phyloP scores from a whole-genome alignment of 768 basidiomycete species.

The Leccinum fibrillosum region DNA sequence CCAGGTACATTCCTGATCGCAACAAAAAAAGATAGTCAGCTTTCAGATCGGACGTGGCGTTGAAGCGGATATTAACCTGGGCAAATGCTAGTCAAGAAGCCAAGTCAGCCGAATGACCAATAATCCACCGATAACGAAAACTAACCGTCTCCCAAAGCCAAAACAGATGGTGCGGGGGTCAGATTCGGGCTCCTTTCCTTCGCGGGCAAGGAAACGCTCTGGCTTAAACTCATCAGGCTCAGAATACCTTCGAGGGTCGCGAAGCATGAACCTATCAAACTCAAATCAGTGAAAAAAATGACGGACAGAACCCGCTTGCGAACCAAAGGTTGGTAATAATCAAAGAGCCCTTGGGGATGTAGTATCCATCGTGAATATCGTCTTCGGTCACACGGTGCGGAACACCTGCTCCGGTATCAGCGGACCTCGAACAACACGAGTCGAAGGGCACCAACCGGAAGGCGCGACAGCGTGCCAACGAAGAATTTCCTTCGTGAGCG shows the following conservation, averaged over 20 bases:
- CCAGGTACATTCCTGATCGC: slow-evolving; percentile 45
- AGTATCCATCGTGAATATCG: slow-evolving; percentile 59
- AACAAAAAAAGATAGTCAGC: slow-evolving; percentile 2
- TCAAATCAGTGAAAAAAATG: neutral
- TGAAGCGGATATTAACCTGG: slow-evolving; percentile 20
- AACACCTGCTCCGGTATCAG: slow-evolving; percentile 30
- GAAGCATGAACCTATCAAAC: slow-evolving; percentile 29
- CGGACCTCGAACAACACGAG: neutral
- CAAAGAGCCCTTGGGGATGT: slow-evolving; percentile 48
- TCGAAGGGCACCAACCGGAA: slow-evolving; percentile 34
- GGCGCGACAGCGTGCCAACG: slow-evolving; percentile 42
- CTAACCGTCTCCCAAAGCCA: slow-evolving; percentile 64
- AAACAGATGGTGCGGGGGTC: slow-evolving; percentile 64
- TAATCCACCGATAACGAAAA: slow-evolving; percentile 9
- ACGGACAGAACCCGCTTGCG: slow-evolving; percentile 6
- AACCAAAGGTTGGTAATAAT: slow-evolving; percentile 25
- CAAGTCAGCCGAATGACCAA: slow-evolving; percentile 6
- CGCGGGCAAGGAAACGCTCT: slow-evolving; percentile 49
- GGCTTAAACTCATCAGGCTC: slow-evolving; percentile 58
- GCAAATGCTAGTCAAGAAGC: slow-evolving; percentile 19
- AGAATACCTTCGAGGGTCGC: slow-evolving; percentile 39
- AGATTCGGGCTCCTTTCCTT: slow-evolving; percentile 38
- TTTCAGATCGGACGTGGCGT: slow-evolving; percentile 22
- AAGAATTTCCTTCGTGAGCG: slow-evolving; percentile 55
- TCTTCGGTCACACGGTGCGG: slow-evolving; percentile 58